Evolutionary conservation across 2,329 filamentous ascomycete genomes (phyloP).

Genomic region (Mycocentrospora acerina): DNA sequence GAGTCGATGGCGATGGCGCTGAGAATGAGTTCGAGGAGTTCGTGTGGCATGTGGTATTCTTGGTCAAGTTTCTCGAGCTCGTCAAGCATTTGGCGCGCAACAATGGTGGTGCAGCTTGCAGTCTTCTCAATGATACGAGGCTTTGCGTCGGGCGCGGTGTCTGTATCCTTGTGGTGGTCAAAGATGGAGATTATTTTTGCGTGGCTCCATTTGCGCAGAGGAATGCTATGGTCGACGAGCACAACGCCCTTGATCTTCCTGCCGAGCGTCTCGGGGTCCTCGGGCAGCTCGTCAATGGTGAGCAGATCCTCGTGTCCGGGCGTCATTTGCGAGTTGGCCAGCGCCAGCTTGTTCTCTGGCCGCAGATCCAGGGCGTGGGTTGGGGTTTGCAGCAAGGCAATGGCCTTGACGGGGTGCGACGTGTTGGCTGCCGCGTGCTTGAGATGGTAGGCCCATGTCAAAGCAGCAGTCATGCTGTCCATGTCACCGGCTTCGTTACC

Average conservation of each 20-base stretch:
- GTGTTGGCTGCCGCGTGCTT: slow-evolving; percentile 48
- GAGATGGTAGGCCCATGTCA: slow-evolving; percentile 53
- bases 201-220: slow-evolving; percentile 47
- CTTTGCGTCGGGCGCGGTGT: slow-evolving; percentile 44
- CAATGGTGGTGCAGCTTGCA: slow-evolving; percentile 50
- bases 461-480: slow-evolving; percentile 48
- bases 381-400: slow-evolving; percentile 50
- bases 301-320: slow-evolving; percentile 49
- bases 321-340: slow-evolving; percentile 50
- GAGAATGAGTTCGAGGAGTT: slow-evolving; percentile 52
- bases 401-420: slow-evolving; percentile 47
- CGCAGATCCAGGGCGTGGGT: slow-evolving; percentile 50
- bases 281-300: slow-evolving; percentile 51
- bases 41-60: slow-evolving; percentile 53
- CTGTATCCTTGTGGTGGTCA: slow-evolving; percentile 50
- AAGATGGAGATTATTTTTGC: slow-evolving; percentile 51
- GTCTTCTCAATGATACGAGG: slow-evolving; percentile 49
- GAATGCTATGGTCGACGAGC: slow-evolving; percentile 48
- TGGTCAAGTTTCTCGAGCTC: slow-evolving; percentile 47
- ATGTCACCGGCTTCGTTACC: slow-evolving; percentile 51
- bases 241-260: slow-evolving; percentile 49
- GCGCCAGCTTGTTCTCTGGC: slow-evolving; percentile 50
- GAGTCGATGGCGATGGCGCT: slow-evolving; percentile 52
- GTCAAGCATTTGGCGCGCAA: slow-evolving; percentile 51
- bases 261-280: slow-evolving; percentile 48